These are phyloP conservation scores for Pleurotus eryngii DNA, from an alignment of 768 basidiomycete genomes.

Conservation along the genomic window DNA sequence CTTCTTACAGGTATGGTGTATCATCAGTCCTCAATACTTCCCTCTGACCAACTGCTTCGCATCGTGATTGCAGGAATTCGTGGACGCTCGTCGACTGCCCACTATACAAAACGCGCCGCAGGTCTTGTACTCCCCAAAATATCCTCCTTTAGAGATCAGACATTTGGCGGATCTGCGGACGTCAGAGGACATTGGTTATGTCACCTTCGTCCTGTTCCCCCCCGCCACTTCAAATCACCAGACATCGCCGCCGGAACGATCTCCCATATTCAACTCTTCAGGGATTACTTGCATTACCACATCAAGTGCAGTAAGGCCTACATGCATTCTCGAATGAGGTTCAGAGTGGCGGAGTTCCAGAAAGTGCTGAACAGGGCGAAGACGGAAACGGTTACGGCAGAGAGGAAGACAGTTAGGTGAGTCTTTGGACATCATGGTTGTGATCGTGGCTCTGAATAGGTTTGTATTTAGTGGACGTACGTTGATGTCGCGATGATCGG, in stretches of 20 bases:
- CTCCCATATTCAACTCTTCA: conserved; percentile 94
- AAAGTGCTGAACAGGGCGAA: conserved; percentile 95
- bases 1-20: conserved; percentile 83
- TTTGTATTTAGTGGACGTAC: conserved; percentile 47
- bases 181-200: conserved; percentile 90
- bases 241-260: conserved; percentile 73
- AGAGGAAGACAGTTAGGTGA: conserved; percentile 90
- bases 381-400: conserved; percentile 77
- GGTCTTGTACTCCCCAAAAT: conserved; percentile 90
- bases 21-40: neutral
- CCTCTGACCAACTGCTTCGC: neutral
- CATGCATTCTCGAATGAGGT: conserved; percentile 97
- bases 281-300: conserved; percentile 99
- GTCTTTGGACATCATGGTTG: conserved; percentile 21
- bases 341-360: conserved; percentile 92
- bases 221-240: conserved; percentile 85
- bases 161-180: conserved; percentile 77
- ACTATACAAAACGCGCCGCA: conserved; percentile 96
- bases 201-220: conserved; percentile 97
- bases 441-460: neutral
- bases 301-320: conserved; percentile 99
- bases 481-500: conserved; percentile 45
- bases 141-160: conserved; percentile 95
- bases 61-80: conserved; percentile 74
- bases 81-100: conserved; percentile 92